Base-by-base conservation (phyloP, 371 early-diverging fungal species). In the Rhizopus microsporus region DNA sequence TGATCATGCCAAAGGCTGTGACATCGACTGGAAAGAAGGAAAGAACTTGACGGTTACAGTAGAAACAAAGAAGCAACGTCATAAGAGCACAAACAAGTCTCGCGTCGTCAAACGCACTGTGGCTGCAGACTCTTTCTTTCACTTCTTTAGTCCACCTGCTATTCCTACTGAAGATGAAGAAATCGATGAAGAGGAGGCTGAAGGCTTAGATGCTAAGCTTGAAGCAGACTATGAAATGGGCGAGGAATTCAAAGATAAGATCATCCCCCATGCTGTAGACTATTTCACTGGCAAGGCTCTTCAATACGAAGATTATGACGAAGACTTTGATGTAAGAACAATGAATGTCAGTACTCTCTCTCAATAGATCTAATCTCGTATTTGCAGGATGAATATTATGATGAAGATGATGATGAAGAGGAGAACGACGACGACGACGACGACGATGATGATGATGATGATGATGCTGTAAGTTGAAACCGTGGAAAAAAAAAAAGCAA, bases 241-340 rank as follows among this genome's bases (percentile, higher is more conserved):
- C 38, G 98, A 98, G 71, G 88, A 93, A 69, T 86, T 98, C 80
- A 97, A 96, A 83, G 95, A 95, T 57, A 92, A 91, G 72, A 72
- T 98, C 58, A 88, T 98, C 56, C 96, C 99, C 57, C 87, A 88
- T 67, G 99, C 99, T 58, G 78, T 98, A 54, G 93, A 96, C 76
- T 98, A 96, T 92, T 98, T 96, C 83, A 97, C 98, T 15, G 99
- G 99, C 67, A 90, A 92, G 78, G 97, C 98, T 45, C 83, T 95
- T 40, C 85, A 87, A 57, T 88, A 86, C 70, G 88, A 86, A 61
- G 90, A 87, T 56, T 77, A 73, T 10, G 86, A 82, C 48, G 87
- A 87, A 46, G 89, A 86, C 51, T 83, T 85, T 46, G 90, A 86
- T 46, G 92, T 85, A 70, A 50, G 60, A 59, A 51, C 16, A 80